Conservation (phyloP, 2,329 filamentous ascomycete species). For the Fusarium devonianum region DNA sequence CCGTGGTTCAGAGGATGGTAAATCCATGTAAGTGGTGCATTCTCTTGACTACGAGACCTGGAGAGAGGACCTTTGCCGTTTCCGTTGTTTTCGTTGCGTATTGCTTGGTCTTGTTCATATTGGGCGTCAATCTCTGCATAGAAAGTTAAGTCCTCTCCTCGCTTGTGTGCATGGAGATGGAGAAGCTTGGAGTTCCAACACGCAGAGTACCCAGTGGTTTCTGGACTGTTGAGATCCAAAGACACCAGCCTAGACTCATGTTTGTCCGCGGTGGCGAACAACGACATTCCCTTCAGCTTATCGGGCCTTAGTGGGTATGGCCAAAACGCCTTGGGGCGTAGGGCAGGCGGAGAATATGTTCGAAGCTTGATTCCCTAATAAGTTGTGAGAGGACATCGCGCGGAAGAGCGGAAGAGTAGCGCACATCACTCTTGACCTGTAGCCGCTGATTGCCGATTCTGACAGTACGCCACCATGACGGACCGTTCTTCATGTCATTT, state of each 20-base stretch:
- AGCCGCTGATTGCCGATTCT: neutral
- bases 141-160: constrained; percentile 9
- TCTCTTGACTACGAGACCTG: too few species aligned
- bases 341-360: neutral
- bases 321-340: constrained; percentile 14
- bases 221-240: constrained; percentile 14
- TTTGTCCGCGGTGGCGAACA: neutral
- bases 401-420: neutral
- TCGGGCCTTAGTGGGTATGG: constrained; percentile 5
- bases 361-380: constrained; percentile 22
- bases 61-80: too few species aligned
- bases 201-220: constrained; percentile 15
- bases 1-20: constrained; percentile 5
- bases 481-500: neutral
- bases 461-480: constrained; percentile 26
- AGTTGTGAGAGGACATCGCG: neutral
- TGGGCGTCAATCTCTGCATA: constrained; percentile 7
- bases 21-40: constrained; percentile 7
- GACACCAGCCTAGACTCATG: constrained; percentile 4
- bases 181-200: constrained; percentile 14
- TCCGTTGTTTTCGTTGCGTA: neutral
- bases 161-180: constrained; percentile 9
- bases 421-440: constrained; percentile 17
- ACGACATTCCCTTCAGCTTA: constrained; percentile 5
- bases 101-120: neutral